Conservation (phyloP, 352 stramenopile species). For the Aphanomyces invadans region DNA sequence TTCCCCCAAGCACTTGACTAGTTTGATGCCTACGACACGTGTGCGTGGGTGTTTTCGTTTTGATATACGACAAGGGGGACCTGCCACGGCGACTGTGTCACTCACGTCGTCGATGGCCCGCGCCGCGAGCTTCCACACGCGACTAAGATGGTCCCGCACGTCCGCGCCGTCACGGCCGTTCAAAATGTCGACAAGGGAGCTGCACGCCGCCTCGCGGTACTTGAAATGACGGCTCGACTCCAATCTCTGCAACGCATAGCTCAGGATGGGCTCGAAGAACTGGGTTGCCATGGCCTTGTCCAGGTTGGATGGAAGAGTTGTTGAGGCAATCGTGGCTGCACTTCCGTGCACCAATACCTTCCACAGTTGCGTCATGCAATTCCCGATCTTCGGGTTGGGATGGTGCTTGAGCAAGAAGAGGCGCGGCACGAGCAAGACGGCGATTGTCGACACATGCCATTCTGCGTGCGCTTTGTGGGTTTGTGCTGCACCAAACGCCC, state of each 20-base stretch:
- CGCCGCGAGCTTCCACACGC: slow-evolving; percentile 57
- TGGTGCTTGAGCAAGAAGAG: slow-evolving; percentile 73
- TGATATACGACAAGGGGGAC: neutral
- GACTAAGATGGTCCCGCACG: slow-evolving; percentile 42
- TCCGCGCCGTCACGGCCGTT: slow-evolving; percentile 43
- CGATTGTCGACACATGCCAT: slow-evolving; percentile 45
- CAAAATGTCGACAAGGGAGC: slow-evolving; percentile 54
- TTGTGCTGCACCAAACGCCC: slow-evolving; percentile 38
- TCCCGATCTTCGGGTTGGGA: slow-evolving; percentile 52
- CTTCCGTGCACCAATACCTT: slow-evolving; percentile 45
- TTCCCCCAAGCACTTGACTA: slow-evolving; percentile 65
- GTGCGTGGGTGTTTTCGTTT: no score
- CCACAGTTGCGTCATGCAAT: slow-evolving; percentile 64
- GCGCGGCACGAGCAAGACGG: slow-evolving; percentile 57
- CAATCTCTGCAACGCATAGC: slow-evolving; percentile 48
- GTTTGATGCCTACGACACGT: slow-evolving; percentile 42
- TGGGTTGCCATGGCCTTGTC: slow-evolving; percentile 48
- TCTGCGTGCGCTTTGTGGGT: slow-evolving; percentile 45
- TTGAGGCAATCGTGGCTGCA: slow-evolving; percentile 4
- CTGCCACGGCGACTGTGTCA: slow-evolving; percentile 44
- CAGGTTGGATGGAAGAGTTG: slow-evolving; percentile 22
- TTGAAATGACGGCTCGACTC: slow-evolving; percentile 70
- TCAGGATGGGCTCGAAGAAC: slow-evolving; percentile 45
- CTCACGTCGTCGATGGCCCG: slow-evolving; percentile 73
- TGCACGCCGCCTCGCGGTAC: slow-evolving; percentile 66